phyloP scores from a whole-genome alignment of 1,284 basidiomycete genomes.

The Leccinum solheimii region DNA sequence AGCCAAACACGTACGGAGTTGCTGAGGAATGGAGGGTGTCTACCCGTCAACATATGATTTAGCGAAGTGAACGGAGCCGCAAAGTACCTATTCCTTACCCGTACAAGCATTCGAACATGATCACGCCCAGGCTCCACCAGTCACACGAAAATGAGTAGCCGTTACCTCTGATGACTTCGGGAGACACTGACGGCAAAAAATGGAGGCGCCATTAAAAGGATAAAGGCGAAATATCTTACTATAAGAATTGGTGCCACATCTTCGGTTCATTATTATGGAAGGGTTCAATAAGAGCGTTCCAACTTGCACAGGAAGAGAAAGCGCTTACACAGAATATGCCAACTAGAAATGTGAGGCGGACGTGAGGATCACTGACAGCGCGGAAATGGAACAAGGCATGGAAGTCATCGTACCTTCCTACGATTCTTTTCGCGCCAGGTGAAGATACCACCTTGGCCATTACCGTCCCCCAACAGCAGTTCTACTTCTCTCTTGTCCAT shows the following conservation, averaged over 20 bases:
- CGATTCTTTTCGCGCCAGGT: constrained; percentile 95
- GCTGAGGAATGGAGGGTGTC: constrained; percentile 92
- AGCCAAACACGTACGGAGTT: constrained; percentile 61
- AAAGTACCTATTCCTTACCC: constrained; percentile 54
- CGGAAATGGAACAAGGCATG: constrained; percentile 28
- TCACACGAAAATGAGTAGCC: constrained; percentile 95
- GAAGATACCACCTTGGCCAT: constrained; percentile 78
- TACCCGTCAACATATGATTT: constrained; percentile 36
- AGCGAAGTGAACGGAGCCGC: constrained; percentile 31
- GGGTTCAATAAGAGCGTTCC: constrained; percentile 21
- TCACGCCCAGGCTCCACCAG: constrained; percentile 97
- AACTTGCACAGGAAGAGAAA: constrained; percentile 24
- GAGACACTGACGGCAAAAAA: constrained; percentile 68
- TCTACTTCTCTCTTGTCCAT: constrained; percentile 80
- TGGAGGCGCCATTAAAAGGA: constrained; percentile 24
- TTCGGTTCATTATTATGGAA: constrained; percentile 37
- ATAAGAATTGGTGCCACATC: constrained; percentile 88
- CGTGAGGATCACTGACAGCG: constrained; percentile 17
- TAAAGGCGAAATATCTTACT: constrained; percentile 55
- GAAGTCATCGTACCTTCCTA: constrained; percentile 61
- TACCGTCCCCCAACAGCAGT: constrained; percentile 74
- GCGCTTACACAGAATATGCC: constrained; percentile 88
- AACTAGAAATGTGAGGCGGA: constrained; percentile 48
- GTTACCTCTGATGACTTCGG: constrained; percentile 91
- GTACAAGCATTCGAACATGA: constrained; percentile 89